A percentile compares a stretch with the other conserved stretches of the same genome.
These are phyloP conservation scores for Nelumbo lutea DNA, from an alignment of 164 flowering plant genomes.

Conservation along the genomic window DNA sequence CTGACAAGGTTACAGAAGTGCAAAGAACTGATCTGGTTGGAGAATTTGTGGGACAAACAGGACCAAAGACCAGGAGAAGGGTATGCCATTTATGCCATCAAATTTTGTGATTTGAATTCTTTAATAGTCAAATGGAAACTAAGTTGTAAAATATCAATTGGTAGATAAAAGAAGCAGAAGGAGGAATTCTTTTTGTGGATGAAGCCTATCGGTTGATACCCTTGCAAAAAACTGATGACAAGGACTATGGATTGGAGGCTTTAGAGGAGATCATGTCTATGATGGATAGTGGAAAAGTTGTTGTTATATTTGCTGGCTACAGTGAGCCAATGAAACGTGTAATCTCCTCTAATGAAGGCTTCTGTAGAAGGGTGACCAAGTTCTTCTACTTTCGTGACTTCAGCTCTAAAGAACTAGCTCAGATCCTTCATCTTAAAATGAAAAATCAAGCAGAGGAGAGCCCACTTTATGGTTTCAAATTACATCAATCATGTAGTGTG, in stretches of 20 bases:
- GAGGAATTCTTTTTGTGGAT: conserved; percentile 96
- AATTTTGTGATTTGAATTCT: not conserved
- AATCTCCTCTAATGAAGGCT: conserved; percentile 81
- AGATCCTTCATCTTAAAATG: conserved; percentile 78
- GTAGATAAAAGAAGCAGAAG: conserved; percentile 95
- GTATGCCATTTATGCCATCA: conserved; percentile 25
- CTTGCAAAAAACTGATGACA: conserved; percentile 88
- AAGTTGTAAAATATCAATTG: not conserved
- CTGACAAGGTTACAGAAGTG: conserved; percentile 93
- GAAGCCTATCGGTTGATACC: conserved; percentile 95
- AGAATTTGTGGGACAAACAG: conserved; percentile 98
- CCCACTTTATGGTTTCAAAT: conserved; percentile 68
- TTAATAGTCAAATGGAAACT: not conserved
- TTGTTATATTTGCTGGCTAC: conserved; percentile 95
- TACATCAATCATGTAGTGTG: conserved; percentile 65
- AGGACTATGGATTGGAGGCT: conserved; percentile 96
- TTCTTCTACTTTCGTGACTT: conserved; percentile 83
- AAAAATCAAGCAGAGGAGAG: conserved; percentile 50
- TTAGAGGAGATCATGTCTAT: conserved; percentile 97
- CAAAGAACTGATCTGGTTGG: conserved; percentile 98
- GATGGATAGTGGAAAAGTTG: conserved; percentile 90
- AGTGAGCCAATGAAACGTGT: conserved; percentile 92
- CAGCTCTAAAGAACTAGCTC: conserved; percentile 60
- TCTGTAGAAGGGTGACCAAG: conserved; percentile 92
- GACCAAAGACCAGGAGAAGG: conserved; percentile 95